phyloP scores from a whole-genome alignment of 768 basidiomycete genomes.

The Boletus insuetus region DNA sequence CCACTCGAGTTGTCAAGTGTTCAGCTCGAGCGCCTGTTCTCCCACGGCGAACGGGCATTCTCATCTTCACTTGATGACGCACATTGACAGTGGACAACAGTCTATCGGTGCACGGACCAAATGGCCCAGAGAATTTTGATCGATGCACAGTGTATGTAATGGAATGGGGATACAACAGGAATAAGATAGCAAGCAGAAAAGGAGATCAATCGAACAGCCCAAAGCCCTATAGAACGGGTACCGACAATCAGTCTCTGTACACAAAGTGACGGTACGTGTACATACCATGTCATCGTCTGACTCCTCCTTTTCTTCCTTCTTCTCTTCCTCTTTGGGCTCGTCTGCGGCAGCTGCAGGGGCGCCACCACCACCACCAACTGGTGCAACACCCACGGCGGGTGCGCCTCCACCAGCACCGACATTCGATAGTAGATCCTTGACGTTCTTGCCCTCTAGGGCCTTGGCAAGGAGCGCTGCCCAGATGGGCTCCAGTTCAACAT shows the following conservation, averaged over 20 bases:
- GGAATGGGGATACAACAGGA: constrained; percentile 18
- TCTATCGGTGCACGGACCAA: constrained; percentile 13
- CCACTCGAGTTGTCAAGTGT: too few species aligned
- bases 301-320: constrained; percentile 87
- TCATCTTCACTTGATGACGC: too few species aligned
- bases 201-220: constrained; percentile 86
- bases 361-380: constrained; percentile 51
- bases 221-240: constrained; percentile 63
- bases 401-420: constrained; percentile 92
- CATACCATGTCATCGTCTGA: constrained; percentile 33
- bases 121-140: constrained; percentile 21
- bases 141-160: constrained; percentile 21
- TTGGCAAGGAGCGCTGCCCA: constrained; percentile 98
- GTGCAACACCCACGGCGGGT: constrained; percentile 60
- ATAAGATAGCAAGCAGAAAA: constrained; percentile 26
- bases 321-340: constrained; percentile 76
- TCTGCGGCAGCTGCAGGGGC: constrained; percentile 67
- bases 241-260: neutral
- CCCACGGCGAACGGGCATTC: too few species aligned
- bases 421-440: constrained; percentile 93
- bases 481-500: constrained; percentile 89
- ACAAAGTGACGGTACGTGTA: neutral
- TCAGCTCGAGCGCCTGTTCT: too few species aligned
- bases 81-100: neutral
- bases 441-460: constrained; percentile 96